phyloP scores from a whole-genome alignment of 345 rosid species.

The Bruguiera parviflora region DNA sequence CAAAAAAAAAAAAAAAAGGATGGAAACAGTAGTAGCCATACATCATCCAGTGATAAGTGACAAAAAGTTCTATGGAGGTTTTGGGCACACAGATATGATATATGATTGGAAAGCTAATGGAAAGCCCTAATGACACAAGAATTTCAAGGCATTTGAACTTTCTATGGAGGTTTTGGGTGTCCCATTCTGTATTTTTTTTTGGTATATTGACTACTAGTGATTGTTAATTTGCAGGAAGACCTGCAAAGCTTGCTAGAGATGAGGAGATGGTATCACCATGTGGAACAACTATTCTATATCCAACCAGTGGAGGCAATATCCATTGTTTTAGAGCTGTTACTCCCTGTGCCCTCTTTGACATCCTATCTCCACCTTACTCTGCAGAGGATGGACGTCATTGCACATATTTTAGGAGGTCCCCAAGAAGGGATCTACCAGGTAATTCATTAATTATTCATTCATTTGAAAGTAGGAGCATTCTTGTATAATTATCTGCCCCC shows the following conservation, averaged over 20 bases:
- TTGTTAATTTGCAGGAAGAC: conserved; percentile 51
- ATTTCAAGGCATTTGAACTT: no score
- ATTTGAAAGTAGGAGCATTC: background rate
- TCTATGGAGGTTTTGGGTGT: background rate
- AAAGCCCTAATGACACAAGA: no score
- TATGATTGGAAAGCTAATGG: no score
- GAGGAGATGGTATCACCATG: conserved; percentile 63
- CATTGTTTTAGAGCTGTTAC: conserved; percentile 73
- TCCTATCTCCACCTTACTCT: conserved; percentile 72
- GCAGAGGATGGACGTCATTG: conserved; percentile 58
- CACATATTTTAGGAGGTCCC: conserved; percentile 54
- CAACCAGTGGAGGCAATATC: conserved; percentile 74
- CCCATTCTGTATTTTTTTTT: background rate
- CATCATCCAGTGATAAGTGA: no score
- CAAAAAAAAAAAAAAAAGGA: no score
- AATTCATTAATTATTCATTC: background rate
- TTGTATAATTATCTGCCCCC: background rate
- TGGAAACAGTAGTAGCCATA: no score
- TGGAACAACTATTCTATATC: conserved; percentile 64
- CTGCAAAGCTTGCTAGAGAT: conserved; percentile 67
- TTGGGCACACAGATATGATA: no score
- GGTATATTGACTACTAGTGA: background rate
- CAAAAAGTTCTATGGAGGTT: no score
- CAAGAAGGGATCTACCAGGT: conserved; percentile 61
- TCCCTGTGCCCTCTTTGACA: conserved; percentile 73